Evolutionary conservation across 345 rosid genomes (phyloP).

Genomic region (Excoecaria cochinchinensis): DNA sequence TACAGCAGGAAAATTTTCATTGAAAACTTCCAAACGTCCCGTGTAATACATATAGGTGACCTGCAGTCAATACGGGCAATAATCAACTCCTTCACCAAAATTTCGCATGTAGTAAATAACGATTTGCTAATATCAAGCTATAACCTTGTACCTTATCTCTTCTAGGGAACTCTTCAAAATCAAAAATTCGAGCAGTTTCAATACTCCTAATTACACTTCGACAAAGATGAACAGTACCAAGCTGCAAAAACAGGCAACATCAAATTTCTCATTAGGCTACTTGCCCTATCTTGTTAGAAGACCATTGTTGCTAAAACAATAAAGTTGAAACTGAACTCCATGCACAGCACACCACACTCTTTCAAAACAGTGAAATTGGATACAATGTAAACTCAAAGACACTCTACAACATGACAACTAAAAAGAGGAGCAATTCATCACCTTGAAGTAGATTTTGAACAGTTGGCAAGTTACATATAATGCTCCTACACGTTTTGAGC

Average conservation of each 20-base stretch:
- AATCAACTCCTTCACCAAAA: slow-evolving; percentile 6
- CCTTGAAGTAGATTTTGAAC: slow-evolving; percentile 94
- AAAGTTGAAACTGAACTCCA: not conserved
- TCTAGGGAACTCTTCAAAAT: slow-evolving; percentile 93
- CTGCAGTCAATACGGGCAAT: slow-evolving; percentile 36
- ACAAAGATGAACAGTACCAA: slow-evolving; percentile 95
- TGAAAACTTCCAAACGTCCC: slow-evolving; percentile 95
- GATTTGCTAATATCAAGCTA: not conserved
- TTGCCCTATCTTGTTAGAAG: not conserved
- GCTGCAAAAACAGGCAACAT: slow-evolving; percentile 48
- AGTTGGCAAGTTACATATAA: slow-evolving; percentile 92
- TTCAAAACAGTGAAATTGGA: not conserved
- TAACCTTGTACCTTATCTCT: slow-evolving; percentile 93
- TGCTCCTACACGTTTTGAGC: slow-evolving; percentile 93
- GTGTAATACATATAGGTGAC: slow-evolving; percentile 99
- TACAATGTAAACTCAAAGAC: not conserved
- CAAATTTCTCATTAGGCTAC: not conserved
- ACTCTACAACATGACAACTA: too few species aligned
- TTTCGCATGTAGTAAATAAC: not conserved
- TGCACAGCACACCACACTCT: not conserved
- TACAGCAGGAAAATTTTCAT: slow-evolving; percentile 93
- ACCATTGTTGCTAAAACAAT: not conserved
- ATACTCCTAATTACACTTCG: slow-evolving; percentile 98
- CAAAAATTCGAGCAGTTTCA: slow-evolving; percentile 92
- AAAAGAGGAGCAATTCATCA: slow-evolving; percentile 20